Evolutionary conservation across 169 alveolate species (phyloP).

Genomic region (Plasmodium vivax): DNA sequence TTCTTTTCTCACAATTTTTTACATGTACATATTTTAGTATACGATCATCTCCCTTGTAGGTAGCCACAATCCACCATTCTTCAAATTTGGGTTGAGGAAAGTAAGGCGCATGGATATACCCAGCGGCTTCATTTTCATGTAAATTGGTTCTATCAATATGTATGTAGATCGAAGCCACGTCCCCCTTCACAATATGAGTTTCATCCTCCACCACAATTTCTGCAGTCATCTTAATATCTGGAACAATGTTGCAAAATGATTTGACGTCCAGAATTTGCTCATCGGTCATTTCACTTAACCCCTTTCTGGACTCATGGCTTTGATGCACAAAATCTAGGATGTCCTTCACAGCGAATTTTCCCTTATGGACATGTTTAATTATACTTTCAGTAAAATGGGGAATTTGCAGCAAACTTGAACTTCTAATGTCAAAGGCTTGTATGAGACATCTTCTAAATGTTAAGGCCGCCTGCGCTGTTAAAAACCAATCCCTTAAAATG

Average conservation of each 20-base stretch:
- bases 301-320: slow-evolving; percentile 84
- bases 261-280: slow-evolving; percentile 86
- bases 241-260: slow-evolving; percentile 86
- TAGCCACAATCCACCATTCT: slow-evolving; percentile 90
- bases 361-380: slow-evolving; percentile 81
- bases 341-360: slow-evolving; percentile 85
- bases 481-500: slow-evolving; percentile 86
- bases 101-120: slow-evolving; percentile 92
- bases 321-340: slow-evolving; percentile 87
- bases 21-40: slow-evolving; percentile 82
- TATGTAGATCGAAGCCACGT: slow-evolving; percentile 88
- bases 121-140: slow-evolving; percentile 86
- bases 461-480: slow-evolving; percentile 86
- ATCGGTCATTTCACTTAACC: slow-evolving; percentile 84
- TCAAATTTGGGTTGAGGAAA: slow-evolving; percentile 90
- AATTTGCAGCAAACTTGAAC: slow-evolving; percentile 88
- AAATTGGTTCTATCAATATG: slow-evolving; percentile 85
- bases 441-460: slow-evolving; percentile 91
- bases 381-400: slow-evolving; percentile 91
- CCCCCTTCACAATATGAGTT: slow-evolving; percentile 90
- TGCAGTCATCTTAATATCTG: slow-evolving; percentile 83
- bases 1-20: slow-evolving; percentile 80
- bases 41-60: slow-evolving; percentile 79
- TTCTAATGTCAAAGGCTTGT: slow-evolving; percentile 88
- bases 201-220: slow-evolving; percentile 90